These are phyloP conservation scores for Tilletia indica DNA, from an alignment of 1,284 basidiomycete species.

Conservation along the genomic window DNA sequence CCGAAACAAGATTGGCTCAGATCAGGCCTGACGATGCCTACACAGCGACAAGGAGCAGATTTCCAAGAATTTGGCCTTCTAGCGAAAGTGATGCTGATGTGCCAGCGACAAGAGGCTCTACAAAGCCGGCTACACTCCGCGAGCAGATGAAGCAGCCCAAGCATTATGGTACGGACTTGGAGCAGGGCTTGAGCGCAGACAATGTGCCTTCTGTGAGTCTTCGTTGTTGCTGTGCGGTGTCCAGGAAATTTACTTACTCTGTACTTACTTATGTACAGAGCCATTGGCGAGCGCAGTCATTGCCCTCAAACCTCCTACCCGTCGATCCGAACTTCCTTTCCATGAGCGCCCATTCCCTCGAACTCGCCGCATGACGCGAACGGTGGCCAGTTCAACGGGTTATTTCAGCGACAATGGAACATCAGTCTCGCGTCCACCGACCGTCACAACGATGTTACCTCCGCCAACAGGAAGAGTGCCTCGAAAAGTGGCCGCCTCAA, in stretches of 20 bases:
- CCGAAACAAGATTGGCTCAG: too few species aligned
- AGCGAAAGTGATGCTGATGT: slow-evolving; percentile 3
- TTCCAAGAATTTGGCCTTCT: background rate
- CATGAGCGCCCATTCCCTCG: slow-evolving; percentile 10
- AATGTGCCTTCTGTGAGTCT: background rate
- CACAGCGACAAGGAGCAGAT: background rate
- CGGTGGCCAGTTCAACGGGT: background rate
- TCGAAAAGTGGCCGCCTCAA: background rate
- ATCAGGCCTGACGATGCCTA: background rate
- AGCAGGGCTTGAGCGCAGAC: background rate
- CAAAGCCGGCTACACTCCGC: background rate
- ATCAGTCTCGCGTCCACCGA: background rate
- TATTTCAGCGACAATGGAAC: slow-evolving; percentile 4
- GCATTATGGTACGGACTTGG: background rate
- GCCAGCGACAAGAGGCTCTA: background rate
- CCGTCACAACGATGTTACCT: background rate
- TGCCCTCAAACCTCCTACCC: too few species aligned
- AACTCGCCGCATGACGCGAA: background rate
- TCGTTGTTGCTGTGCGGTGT: background rate
- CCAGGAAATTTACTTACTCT: background rate
- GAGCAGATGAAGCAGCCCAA: background rate
- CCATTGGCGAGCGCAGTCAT: background rate
- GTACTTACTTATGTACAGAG: background rate
- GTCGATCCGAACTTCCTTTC: background rate
- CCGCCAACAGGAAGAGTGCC: background rate